A percentile compares a stretch with the other conserved stretches of the same genome.
phyloP scores from a whole-genome alignment of 2,329 filamentous ascomycete genomes.

The Cytospora paraplurivora region DNA sequence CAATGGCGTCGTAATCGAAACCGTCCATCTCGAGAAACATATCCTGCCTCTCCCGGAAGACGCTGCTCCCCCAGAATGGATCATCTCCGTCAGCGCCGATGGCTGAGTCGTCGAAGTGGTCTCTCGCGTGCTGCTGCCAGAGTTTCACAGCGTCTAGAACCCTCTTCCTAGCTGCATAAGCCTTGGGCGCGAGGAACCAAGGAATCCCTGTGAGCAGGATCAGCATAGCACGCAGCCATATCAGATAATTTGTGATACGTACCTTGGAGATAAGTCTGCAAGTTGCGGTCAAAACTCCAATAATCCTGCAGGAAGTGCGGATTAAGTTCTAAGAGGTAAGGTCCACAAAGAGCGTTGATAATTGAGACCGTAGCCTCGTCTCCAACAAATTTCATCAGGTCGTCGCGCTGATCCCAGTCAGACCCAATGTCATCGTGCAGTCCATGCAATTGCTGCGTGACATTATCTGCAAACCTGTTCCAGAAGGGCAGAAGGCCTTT shows the following conservation, averaged over 20 bases:
- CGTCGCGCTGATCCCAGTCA: constrained; percentile 30
- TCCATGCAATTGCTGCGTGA: constrained; percentile 29
- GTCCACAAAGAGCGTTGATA: constrained; percentile 34
- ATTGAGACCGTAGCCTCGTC: constrained; percentile 32
- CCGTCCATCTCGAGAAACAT: constrained; percentile 36
- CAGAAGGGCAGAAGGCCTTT: constrained; percentile 33
- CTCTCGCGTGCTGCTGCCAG: constrained; percentile 34
- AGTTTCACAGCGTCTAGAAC: constrained; percentile 31
- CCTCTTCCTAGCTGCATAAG: constrained; percentile 32
- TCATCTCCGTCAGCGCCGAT: constrained; percentile 32
- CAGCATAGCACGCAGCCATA: constrained; percentile 2
- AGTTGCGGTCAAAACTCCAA: constrained; percentile 34
- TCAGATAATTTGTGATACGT: neutral
- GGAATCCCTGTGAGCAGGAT: constrained; percentile 30
- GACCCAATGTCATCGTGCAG: constrained; percentile 27
- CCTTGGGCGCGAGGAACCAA: constrained; percentile 34
- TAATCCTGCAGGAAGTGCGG: constrained; percentile 33
- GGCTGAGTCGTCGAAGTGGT: constrained; percentile 29
- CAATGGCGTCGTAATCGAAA: constrained; percentile 33
- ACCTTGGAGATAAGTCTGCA: constrained; percentile 36
- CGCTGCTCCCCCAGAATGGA: constrained; percentile 34
- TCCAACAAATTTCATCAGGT: constrained; percentile 33
- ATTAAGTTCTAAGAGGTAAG: constrained; percentile 32
- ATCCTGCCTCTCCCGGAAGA: constrained; percentile 33
- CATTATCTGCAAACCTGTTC: constrained; percentile 33